These are phyloP conservation scores for Adansonia rubrostipa DNA, from an alignment of 441 rosid species.

Conservation along the genomic window DNA sequence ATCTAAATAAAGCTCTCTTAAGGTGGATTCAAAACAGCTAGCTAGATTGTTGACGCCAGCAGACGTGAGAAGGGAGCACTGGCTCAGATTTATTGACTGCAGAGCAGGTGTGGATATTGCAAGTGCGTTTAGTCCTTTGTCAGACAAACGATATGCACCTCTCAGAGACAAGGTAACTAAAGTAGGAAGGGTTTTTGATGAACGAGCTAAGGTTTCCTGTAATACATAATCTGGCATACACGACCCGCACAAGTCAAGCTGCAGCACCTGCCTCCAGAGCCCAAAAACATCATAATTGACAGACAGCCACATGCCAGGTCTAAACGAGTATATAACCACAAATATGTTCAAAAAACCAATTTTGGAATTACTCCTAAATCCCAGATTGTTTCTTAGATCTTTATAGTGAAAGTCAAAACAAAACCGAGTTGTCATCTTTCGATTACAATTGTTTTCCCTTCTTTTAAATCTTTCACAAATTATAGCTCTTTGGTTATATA, in stretches of 20 bases:
- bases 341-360: not conserved
- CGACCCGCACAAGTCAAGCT: slow-evolving; percentile 50
- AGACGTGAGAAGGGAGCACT: slow-evolving; percentile 47
- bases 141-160: slow-evolving; percentile 50
- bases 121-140: slow-evolving; percentile 38
- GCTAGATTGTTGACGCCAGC: slow-evolving; percentile 39
- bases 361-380: not conserved
- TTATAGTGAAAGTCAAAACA: not conserved
- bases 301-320: not conserved
- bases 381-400: not conserved
- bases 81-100: slow-evolving; percentile 45
- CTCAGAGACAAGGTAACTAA: slow-evolving; percentile 44
- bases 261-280: slow-evolving; percentile 43
- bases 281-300: slow-evolving; percentile 20
- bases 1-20: slow-evolving; percentile 51
- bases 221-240: slow-evolving; percentile 39
- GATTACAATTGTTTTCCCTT: not conserved
- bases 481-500: not conserved
- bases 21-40: slow-evolving; percentile 33
- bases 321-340: not conserved
- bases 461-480: not conserved
- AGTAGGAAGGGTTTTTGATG: slow-evolving; percentile 34
- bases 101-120: slow-evolving; percentile 45
- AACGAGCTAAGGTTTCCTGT: slow-evolving; percentile 31
- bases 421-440: not conserved